Evolutionary conservation across 2,329 filamentous ascomycete species (phyloP).

Genomic region (Neonectria magnoliae): DNA sequence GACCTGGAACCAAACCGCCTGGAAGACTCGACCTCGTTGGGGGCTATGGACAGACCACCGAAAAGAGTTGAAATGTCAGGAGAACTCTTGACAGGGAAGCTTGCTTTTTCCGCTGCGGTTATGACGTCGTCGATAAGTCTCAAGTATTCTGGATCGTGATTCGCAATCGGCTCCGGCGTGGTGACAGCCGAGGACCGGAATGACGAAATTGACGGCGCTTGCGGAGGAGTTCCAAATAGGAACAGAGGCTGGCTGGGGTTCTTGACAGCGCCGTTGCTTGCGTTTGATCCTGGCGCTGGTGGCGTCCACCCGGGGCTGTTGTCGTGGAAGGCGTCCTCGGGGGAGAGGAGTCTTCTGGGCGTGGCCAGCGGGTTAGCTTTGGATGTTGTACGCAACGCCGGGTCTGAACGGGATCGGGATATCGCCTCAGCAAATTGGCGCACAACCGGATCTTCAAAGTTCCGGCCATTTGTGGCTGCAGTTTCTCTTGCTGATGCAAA

Average conservation of each 20-base stretch:
- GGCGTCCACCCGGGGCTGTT: not conserved
- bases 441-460: not conserved
- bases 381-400: not conserved
- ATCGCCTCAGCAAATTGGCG: not conserved
- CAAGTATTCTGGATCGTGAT: conserved; percentile 27
- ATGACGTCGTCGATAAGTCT: conserved; percentile 23
- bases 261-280: not conserved
- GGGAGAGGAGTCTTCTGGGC: not conserved
- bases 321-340: not conserved
- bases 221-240: conserved; percentile 31
- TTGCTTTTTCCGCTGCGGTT: not conserved
- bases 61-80: conserved; percentile 23
- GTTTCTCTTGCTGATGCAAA: not conserved
- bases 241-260: conserved; percentile 21
- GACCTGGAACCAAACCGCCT: conserved; percentile 14
- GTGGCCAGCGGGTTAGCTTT: not conserved
- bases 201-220: conserved; percentile 7
- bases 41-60: conserved; percentile 18
- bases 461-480: not conserved
- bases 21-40: conserved; percentile 15
- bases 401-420: not conserved
- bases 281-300: not conserved
- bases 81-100: not conserved
- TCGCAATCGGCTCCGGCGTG: not conserved
- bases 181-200: conserved; percentile 21